Base-by-base conservation (phyloP, 2,329 filamentous ascomycete species). In the Sphaerostilbella broomeana region DNA sequence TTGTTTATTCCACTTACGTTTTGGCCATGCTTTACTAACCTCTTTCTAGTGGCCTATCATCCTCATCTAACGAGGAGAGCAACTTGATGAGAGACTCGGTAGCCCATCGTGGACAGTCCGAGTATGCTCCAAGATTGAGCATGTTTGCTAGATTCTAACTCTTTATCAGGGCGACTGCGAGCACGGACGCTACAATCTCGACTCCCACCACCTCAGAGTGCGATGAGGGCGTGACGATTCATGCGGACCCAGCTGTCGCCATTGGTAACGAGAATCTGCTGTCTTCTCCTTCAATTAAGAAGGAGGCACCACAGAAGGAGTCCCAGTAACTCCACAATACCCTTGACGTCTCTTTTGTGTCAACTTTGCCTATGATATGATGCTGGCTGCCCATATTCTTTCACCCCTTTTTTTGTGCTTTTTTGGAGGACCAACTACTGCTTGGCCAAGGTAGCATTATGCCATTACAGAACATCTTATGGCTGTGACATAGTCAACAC, bases 201-300 rank as follows among this genome's bases (percentile, higher is more conserved):
- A 62, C 60, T 39, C 62, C 66, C 40, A 58, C 60, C 32, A 59
- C 67, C 39, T 73, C 70, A 32, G 69, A 73, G 46, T 69, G 62
- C 43, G 71, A 74, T 47, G 73, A 77, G 52, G 69, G 67, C 44
- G 65, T 69, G 41, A 75, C 73, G n/a, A 67, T 77, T 50, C 67
- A 69, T 44, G 66, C 72, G 33, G 70, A 76, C 45, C 65, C 66
- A 40, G 65, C 64, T 36, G 64, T 62, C 30, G 59, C 44, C 35
- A 44, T 39, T 43, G 43, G 42, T 43, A 52, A 62, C 39, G 64
- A 63, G 47, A 70, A 66, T 53, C 63, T 66, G 48, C 61, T 68
- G 47, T 69, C 67, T 18, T 76, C 73, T 29, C 72, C 73, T 18
- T 55, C 60, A 11, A 52, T 57, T 42, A 72, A 71, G 50, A 59